Evolutionary conservation across 345 rosid species (phyloP), one percentile per base, ranked within the genome.

Genomic region (Hibiscus tridactylites): DNA sequence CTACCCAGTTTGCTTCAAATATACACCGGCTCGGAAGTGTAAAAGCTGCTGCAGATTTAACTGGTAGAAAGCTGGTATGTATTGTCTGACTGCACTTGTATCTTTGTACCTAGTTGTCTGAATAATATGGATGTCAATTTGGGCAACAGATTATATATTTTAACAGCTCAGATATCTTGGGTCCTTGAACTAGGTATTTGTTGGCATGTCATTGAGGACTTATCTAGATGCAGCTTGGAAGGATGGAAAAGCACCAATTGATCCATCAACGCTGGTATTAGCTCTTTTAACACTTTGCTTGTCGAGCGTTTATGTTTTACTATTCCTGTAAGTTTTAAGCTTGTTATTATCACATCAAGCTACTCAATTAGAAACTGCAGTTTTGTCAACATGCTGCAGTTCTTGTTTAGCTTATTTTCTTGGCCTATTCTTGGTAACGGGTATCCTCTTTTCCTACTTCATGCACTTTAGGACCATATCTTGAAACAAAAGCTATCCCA

Each of bases 181-280:
- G 52, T 68, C 64, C 44, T 73, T 76, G 10, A 74, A 19, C 64
- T 83, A 90, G 97, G 96, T 90, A 61, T 90, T 95, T 79, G 97
- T 92, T 78, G 99, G 97, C 79, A 95, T 95, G 99, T 92, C 99
- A 39, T 82, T 92, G 61, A 89, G 96, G 82, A 90, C 99, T 68
- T 95, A 95, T 78, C 87, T 95, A 53, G 97, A 95, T 73, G 97
- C 97, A 53, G 99, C 99, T 79, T 92, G 99, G 97, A 95, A 81
- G 80, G 99, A 95, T 87, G 99, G 99, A 78, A 88, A 90, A 84
- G 95, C 97, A 66, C 91, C 96, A 37, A 85, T 95, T 74, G 99
- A 95, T 82, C 99, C 99, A 0, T 89, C 99, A 68, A 88, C 87
- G 75, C 84, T 95, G 90, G 99, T 95, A 90, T 77, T 71, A 21